Evolutionary conservation across 345 rosid species (phyloP), one percentile per base, ranked within the genome.

Genomic region (rapeseed (Brassica napus)): DNA sequence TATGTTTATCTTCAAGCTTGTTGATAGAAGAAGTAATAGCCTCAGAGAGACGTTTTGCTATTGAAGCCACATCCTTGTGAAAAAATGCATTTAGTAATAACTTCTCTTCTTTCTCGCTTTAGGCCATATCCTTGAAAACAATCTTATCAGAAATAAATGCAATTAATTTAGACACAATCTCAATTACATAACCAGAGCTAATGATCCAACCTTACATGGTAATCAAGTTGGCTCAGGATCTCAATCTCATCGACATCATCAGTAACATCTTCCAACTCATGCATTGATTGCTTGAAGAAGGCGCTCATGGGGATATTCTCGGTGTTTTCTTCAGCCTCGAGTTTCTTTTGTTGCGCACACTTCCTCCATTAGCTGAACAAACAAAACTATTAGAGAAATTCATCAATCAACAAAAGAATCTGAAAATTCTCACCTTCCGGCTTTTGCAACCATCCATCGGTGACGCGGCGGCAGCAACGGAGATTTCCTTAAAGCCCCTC

Each of bases 11-110:
- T 63, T 32, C 9, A 74, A 23, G 70, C 52, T 42, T 10, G 49
- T 42, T 42, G 14, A 42, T 42, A 42, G 14, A 42, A 42, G 42
- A 9, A 42, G 49, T 54, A 32, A 52, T 21, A 49, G 8, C 14
- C 63, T 74, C 5, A 8, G 55, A 54, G 71, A 74, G 5, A 65
- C 77, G 71, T 11, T 74, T 74, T 4, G 63, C 35, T 74, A 74
- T 18, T 52, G 71, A 34, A 32, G 63, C 34, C 6, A 64, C 62
- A 63, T 73, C 69, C 49, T 31, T 47, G 60, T 12, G 6, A 63
- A 31, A 4, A 0, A 47, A 73, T 6, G 70, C 77, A 73, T 63
- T 14, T 3, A 47, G 23, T 47, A 47, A 47, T 30, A 73, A 16
- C 5, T 18, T 60, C 26, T 74, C 71, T 32, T 65, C 21, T 12